Evolutionary conservation across 345 rosid genomes (phyloP).

Genomic region (Gossypium thurberi): DNA sequence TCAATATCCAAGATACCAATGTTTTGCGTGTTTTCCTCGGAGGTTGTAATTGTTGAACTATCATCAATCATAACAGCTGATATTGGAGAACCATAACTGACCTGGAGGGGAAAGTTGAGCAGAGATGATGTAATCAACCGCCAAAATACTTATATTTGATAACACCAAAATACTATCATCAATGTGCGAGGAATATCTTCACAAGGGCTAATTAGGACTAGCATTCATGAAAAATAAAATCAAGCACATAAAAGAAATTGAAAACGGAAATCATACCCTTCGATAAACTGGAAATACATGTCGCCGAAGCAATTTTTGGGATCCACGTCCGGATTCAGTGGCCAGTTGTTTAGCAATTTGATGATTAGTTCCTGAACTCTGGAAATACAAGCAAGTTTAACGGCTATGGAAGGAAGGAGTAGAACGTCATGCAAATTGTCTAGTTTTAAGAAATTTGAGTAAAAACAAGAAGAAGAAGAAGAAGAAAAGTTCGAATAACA

Average conservation of each 20-base stretch:
- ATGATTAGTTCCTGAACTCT: constrained; percentile 28
- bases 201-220: background rate
- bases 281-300: background rate
- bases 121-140: background rate
- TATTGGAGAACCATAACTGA: constrained; percentile 20
- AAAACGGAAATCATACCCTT: constrained; percentile 26
- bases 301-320: constrained; percentile 18
- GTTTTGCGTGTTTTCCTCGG: constrained; percentile 33
- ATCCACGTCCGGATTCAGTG: constrained; percentile 4
- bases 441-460: background rate
- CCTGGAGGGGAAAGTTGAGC: constrained; percentile 15
- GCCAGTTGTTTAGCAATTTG: constrained; percentile 14
- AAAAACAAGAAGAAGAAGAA: background rate
- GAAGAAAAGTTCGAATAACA: background rate
- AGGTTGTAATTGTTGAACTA: constrained; percentile 27
- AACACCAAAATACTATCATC: background rate
- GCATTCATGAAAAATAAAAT: background rate
- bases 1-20: constrained; percentile 42
- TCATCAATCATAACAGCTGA: constrained; percentile 43
- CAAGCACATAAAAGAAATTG: constrained; percentile 1
- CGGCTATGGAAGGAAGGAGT: background rate
- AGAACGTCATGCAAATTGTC: background rate
- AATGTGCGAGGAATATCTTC: background rate
- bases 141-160: background rate
- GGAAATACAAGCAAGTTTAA: background rate